phyloP scores from a whole-genome alignment of 495 filamentous ascomycete species.

The Daldinia loculata region DNA sequence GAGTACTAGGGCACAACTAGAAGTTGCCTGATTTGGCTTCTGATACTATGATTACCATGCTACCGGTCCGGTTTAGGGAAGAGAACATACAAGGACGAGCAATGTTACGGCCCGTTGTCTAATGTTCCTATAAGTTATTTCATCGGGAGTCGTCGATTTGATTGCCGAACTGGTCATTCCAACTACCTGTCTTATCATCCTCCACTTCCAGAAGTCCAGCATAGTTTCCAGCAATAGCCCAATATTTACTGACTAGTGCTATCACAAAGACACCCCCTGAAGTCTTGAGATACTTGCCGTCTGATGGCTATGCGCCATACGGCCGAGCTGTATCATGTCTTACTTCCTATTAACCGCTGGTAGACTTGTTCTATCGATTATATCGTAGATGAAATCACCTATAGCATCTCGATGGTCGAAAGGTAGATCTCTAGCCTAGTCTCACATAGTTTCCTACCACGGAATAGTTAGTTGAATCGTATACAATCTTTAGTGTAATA shows the following conservation, averaged over 20 bases:
- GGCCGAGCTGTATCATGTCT: slow-evolving; percentile 10
- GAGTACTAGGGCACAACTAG: neutral
- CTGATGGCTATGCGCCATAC: slow-evolving; percentile 14
- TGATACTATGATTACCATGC: neutral
- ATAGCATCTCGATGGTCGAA: slow-evolving; percentile 4
- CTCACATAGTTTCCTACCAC: slow-evolving; percentile 44
- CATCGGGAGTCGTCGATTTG: neutral
- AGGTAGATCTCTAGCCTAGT: slow-evolving; percentile 35
- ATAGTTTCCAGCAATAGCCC: slow-evolving; percentile 4
- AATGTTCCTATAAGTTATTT: neutral
- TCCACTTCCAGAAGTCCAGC: neutral
- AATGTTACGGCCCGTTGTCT: neutral
- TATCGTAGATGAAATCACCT: slow-evolving; percentile 6
- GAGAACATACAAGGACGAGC: neutral
- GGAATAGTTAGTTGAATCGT: slow-evolving; percentile 17
- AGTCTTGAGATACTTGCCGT: slow-evolving; percentile 3
- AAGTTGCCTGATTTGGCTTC: neutral
- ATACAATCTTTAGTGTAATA: neutral
- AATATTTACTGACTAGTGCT: neutral
- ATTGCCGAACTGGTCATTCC: neutral
- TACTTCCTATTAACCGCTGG: neutral
- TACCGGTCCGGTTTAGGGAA: neutral
- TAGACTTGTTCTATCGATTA: slow-evolving; percentile 12
- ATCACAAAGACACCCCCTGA: neutral
- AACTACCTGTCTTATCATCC: slow-evolving; percentile 1